Evolutionary conservation across 352 stramenopile species (phyloP).

Genomic region (Phytophthora cryptogea): DNA sequence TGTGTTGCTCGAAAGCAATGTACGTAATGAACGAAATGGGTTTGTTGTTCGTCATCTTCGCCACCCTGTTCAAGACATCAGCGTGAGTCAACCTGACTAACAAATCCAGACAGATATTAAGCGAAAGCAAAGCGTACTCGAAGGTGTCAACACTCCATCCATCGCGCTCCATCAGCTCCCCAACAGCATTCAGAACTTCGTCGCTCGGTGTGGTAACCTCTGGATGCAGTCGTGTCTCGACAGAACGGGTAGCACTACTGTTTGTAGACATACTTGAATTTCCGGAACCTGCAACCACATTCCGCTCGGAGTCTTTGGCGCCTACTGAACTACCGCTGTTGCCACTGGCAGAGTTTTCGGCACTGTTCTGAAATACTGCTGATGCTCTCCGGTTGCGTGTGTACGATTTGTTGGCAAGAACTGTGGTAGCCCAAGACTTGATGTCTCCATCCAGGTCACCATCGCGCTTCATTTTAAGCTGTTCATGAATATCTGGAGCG

Average conservation of each 20-base stretch:
- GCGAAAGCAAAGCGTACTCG: slow-evolving; percentile 41
- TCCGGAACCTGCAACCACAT: slow-evolving; percentile 17
- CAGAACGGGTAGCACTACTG: slow-evolving; percentile 28
- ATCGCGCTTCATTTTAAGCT: slow-evolving; percentile 75
- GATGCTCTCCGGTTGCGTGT: slow-evolving; percentile 67
- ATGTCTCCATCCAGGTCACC: slow-evolving; percentile 76
- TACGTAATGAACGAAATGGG: slow-evolving; percentile 86
- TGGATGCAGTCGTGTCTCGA: slow-evolving; percentile 60
- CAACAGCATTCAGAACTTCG: slow-evolving; percentile 68
- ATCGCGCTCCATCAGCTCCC: slow-evolving; percentile 71
- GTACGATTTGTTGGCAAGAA: slow-evolving; percentile 81
- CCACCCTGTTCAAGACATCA: slow-evolving; percentile 42
- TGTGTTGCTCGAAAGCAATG: slow-evolving; percentile 84
- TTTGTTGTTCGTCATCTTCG: slow-evolving; percentile 64
- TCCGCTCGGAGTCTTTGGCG: slow-evolving; percentile 27
- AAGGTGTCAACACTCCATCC: slow-evolving; percentile 80
- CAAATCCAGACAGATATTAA: background rate
- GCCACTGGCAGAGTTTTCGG: slow-evolving; percentile 18
- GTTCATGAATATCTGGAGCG: slow-evolving; percentile 79
- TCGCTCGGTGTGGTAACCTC: slow-evolving; percentile 62
- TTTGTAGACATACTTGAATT: slow-evolving; percentile 22
- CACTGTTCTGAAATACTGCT: slow-evolving; percentile 41
- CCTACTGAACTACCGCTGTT: slow-evolving; percentile 1
- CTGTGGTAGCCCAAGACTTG: slow-evolving; percentile 78
- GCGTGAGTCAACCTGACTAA: slow-evolving; percentile 7